Base-by-base conservation (phyloP, 2,329 filamentous ascomycete species). In the Pseudogymnoascus sp. region DNA sequence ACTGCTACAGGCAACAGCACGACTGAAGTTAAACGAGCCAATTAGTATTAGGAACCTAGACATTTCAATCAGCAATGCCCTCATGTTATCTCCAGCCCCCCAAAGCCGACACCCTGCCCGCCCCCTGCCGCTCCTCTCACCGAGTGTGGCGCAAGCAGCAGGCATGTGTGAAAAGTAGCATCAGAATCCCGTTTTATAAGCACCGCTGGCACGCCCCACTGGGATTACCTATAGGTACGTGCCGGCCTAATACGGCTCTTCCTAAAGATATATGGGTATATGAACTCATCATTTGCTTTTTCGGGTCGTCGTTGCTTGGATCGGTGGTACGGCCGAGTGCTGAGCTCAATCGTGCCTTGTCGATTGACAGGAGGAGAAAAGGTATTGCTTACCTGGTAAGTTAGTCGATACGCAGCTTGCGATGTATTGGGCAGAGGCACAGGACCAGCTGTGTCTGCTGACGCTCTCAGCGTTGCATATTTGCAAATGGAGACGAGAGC, bases 251-350 rank as follows among this genome's bases (percentile, higher is more conserved):
- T 56, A 56, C 46, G 46, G 46, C 46, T 56, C 46, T 56, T 56
- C 46, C 46, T 56, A 56, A 56, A 56, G 46, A 56, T 56, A 56
- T 56, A 56, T 56, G 46, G 46, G 46, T 56, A 56, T 56, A 56
- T 56, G 46, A 56, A 56, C 46, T 56, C 46, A 56, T 56, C 46
- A 56, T 56, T 33, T 56, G 46, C 46, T 56, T 33, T 15, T 56
- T 56, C 44, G 3, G n/a, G 46, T 29, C 44, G 44, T 53, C 26
- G 44, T 19, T 53, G 46, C 46, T 17, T 56, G 26, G 46, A 33
- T 56, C 42, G 44, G 15, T 53, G 46, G 46, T 56, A 9, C n/a
- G 46, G 26, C 33, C 9, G 46, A 19, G 46, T 10, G 21, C n/a
- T 3, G n/a, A 33, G 46, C 46, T 56, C 46, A 56, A 56, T 33